These are phyloP conservation scores for Apiosordaria backusii DNA, from an alignment of 495 filamentous ascomycete genomes.

Conservation along the genomic window DNA sequence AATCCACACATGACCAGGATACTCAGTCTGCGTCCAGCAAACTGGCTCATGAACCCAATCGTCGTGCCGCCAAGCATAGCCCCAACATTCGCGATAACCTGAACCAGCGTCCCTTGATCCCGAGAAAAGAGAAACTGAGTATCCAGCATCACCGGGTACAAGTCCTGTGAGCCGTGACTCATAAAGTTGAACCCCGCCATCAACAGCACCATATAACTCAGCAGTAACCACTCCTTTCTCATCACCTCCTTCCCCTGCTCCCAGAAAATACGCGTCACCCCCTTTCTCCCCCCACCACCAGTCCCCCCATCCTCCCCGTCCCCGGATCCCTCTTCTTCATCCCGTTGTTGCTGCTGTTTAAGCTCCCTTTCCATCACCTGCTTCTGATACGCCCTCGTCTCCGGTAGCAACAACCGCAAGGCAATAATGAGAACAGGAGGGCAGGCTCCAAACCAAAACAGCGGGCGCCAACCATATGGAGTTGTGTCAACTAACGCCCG, in stretches of 20 bases:
- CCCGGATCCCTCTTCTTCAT: background rate
- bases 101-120: conserved; percentile 74
- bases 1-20: conserved; percentile 61
- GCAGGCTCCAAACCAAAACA: conserved; percentile 83
- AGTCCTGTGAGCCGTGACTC: conserved; percentile 89
- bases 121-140: conserved; percentile 71
- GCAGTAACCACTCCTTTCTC: conserved; percentile 68
- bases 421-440: conserved; percentile 78
- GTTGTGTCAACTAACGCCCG: conserved; percentile 69
- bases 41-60: conserved; percentile 74
- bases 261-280: background rate
- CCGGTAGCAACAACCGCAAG: conserved; percentile 71
- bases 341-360: background rate
- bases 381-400: conserved; percentile 65
- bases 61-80: conserved; percentile 74
- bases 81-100: conserved; percentile 81
- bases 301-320: background rate
- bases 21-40: conserved; percentile 76
- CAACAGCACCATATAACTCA: conserved; percentile 75
- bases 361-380: conserved; percentile 33
- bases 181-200: conserved; percentile 94
- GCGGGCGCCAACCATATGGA: conserved; percentile 69
- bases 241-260: background rate
- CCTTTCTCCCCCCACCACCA: background rate
- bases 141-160: conserved; percentile 81